Evolutionary conservation across 495 filamentous ascomycete genomes (phyloP), one percentile per base, ranked within the genome.

Genomic region (Entonaema liquescens): DNA sequence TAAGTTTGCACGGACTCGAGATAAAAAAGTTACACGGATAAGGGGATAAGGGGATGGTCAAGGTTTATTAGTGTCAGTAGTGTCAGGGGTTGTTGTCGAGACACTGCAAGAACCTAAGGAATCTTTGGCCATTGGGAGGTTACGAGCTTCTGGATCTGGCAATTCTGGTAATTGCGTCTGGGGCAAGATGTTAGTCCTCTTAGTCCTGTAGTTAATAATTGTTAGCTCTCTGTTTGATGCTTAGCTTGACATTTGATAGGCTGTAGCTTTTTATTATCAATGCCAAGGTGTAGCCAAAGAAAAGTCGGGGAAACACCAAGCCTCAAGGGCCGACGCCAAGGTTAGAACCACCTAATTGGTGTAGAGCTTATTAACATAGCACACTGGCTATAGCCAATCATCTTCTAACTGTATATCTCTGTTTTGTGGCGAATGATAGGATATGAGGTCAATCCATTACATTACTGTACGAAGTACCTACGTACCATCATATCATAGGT

Each of bases 311-410:
- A 25, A 26, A 25, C 54, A 23, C 17, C 33, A 67, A 72, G 54
- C 47, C 53, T 21, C 31, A 55, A 49, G 23, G 62, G 47, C 67
- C 49, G 61, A 65, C 33, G 26, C 56, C 29, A 70, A 56, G 31
- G 42, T 33, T 19, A 21, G 33, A 47, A 33, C 52, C 26, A 57
- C 38, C 62, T 62, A 25, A 65, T 70, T 65, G 28, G 61, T 55
- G 49, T 26, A 67, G 13, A 49, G 3, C 59, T 38, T 52, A 26
- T 61, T 49, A 57, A 52, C 57, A 58, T 1, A 67, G 56, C 68
- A 62, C 62, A 9, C 5, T 13, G 1, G 1, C 29, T n/a, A 11
- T 17, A 12, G 5, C 73, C 73, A 75, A 75, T 75, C 73, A 70
- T 25, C 13, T 13, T 52, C 47, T 0, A 12, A 38, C 29, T 5